Base-by-base conservation (phyloP, 768 basidiomycete genomes). In the Auricularia sp. region DNA sequence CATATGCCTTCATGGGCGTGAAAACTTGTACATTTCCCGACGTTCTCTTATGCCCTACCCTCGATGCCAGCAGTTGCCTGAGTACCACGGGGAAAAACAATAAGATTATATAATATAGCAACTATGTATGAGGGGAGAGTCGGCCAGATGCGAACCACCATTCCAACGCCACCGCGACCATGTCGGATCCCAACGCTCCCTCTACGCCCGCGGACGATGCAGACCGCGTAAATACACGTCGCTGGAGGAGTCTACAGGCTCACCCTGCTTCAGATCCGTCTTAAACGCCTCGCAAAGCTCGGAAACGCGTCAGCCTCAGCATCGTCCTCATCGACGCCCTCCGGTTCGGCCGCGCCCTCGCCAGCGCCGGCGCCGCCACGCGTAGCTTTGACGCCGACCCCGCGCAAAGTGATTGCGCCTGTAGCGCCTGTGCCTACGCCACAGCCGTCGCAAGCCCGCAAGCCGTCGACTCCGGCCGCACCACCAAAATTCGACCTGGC, bases 201-300 rank as follows among this genome's bases (percentile, higher is more conserved):
- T 18, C 56, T 14, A 59, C 56, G 23, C 62, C 66, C 36, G 44
- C 59, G 61, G 85, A 87, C 67, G 91, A 92, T 74, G 93, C 91
- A 11, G 92, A 92, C 70, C 83, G 87, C 62, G 90, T 91, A 80
- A 64, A 79, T 73, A 29, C 62, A 58, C 18, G 8, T 21, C 10
- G 5, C 21, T 61, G 4, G 36, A 51, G 47, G 59, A 36, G 36
- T 12, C 16, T 23, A 36, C 8, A 3, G 36, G 42, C 65, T 36
- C 65, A 63, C 62, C 53, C 36, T 29, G 29, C n/a, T 21, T 14
- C 70, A 96, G 94, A 96, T 97, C 72, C 91, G 93, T 68, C 77
- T 92, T 73, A 96, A 96, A 76, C 86, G 95, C 64, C 81, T 98
- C 62, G 93, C 91, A 36, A 92, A 90, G 73, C 81, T 98, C 7